Base-by-base conservation (phyloP, 2,329 filamentous ascomycete species). In the Zymoseptoria tritici region DNA sequence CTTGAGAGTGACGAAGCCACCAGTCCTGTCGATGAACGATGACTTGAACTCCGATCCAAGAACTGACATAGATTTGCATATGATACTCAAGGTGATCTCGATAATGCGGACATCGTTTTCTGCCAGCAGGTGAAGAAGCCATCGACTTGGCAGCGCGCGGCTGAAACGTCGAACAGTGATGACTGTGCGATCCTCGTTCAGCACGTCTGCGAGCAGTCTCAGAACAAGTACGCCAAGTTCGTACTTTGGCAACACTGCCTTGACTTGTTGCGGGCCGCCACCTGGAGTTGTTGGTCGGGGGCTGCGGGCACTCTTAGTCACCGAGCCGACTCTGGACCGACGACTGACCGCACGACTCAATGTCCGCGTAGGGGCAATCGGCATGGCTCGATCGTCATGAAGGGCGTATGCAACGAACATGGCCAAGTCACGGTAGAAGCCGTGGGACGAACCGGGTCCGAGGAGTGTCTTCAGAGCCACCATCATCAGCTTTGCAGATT, bases 361-460 rank as follows among this genome's bases (percentile, higher is more conserved):
- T 54, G 57, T 67, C 11, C 66, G 67, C 22, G 65, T 54, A 5
- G 66, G 54, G 22, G 63, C 55, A 8, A 57, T 57, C n/a, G 67
- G 65, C 55, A 65, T 61, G 1, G 75, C 71, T 72, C 82, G 66
- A 72, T 77, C 76, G 57, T 85, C 83, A 70, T 97, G 91, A 63
- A 97, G 84, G 5, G 91, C 88, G 72, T 94, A 99, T 0, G 93
- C 97, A 64, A 99, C 89, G 71, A 96, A 97, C 21, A 97, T 81
- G 2, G 94, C 90, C 51, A 99, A 78, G 2, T 91, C 90, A 42
- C 93, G 85, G 70, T 96, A 86, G 24, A 93, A 86, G 72, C 96
- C 91, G 16, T 89, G 87, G 56, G 88, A 92, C 66, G 92, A 84
- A 68, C 89, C 93, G 64, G 86, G 89, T 64, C 86, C 87, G 29